Base-by-base conservation (phyloP, 257 asterid species). In the Datura wrightii region DNA sequence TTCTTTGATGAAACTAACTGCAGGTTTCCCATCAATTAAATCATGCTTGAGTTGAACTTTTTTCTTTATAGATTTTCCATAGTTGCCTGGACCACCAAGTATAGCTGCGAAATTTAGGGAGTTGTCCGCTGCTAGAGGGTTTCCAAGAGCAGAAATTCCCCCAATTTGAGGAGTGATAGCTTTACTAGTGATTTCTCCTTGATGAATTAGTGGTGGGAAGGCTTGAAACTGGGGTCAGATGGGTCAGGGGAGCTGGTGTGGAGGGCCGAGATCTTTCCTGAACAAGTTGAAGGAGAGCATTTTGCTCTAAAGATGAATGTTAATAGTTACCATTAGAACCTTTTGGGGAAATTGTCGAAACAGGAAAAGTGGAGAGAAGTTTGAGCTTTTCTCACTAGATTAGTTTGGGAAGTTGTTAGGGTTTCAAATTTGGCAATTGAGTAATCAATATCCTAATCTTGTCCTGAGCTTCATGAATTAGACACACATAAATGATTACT, bases 381-480 rank as follows among this genome's bases (percentile, higher is more conserved):
- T n/a, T 10, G 48, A 66, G 24, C 74, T 66, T 66, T 19, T 66
- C 48, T 41, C 48, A 36, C 46, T 66, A 66, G 74, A 66, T 66
- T 66, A 66, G 74, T 66, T 34, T 66, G 46, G 48, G 36, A 65
- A 44, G 72, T 65, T 11, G 44, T 65, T 34, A 65, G 13, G 46
- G 15, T 36, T 65, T 66, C 74, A 36, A 36, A 14, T 66, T 66
- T 14, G 74, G 74, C 74, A 66, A 66, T 66, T 36, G 74, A 14
- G 5, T 66, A 36, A 66, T 66, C 1, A 8, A 66, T 66, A 18
- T 36, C 48, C 74, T 36, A 36, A 66, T 66, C 48, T 66, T 66
- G 19, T 36, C 74, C 74, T 36, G 13, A 34, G 34, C 44, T 65
- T 65, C 46, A 66, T 66, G 74, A 37, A 36, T 16, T 36, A 66